phyloP scores from a whole-genome alignment of 169 alveolate species.

The Besnoitia besnoiti region DNA sequence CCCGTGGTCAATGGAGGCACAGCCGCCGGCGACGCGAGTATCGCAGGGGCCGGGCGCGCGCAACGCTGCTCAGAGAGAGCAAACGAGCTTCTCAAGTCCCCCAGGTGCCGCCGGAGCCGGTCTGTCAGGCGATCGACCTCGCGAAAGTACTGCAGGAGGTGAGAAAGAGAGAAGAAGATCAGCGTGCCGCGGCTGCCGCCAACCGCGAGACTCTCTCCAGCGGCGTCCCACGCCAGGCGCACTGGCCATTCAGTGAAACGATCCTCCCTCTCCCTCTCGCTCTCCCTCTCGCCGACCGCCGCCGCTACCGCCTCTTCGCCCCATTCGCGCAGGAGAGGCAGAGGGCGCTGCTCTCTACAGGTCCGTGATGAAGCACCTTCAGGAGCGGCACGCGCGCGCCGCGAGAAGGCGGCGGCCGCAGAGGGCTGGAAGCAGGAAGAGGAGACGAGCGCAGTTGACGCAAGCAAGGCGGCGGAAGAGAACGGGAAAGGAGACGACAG shows the following conservation, averaged over 20 bases:
- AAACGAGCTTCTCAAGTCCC: background rate
- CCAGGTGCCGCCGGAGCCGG: background rate
- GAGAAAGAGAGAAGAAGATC: conserved; percentile 20
- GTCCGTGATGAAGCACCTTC: too few species aligned
- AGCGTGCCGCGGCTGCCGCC: conserved; percentile 56
- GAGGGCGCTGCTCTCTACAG: too few species aligned
- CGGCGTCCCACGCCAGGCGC: conserved; percentile 47
- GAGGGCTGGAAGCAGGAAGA: background rate
- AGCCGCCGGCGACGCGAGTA: background rate
- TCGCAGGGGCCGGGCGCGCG: background rate
- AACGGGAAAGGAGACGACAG: background rate
- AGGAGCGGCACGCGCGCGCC: too few species aligned
- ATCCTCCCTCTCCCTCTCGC: background rate
- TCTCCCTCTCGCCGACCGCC: too few species aligned
- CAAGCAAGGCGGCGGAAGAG: background rate
- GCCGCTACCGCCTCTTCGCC: background rate
- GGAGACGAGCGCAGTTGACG: background rate
- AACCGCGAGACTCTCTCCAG: conserved; percentile 42
- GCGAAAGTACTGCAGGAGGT: conserved; percentile 17
- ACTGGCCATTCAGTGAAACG: conserved; percentile 13
- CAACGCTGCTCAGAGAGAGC: background rate
- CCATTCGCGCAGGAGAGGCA: too few species aligned
- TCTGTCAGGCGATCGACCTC: background rate
- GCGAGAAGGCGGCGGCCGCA: background rate
- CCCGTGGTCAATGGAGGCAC: background rate